phyloP scores from a whole-genome alignment of 2,329 filamentous ascomycete genomes.

The Mollisia scopiformis region DNA sequence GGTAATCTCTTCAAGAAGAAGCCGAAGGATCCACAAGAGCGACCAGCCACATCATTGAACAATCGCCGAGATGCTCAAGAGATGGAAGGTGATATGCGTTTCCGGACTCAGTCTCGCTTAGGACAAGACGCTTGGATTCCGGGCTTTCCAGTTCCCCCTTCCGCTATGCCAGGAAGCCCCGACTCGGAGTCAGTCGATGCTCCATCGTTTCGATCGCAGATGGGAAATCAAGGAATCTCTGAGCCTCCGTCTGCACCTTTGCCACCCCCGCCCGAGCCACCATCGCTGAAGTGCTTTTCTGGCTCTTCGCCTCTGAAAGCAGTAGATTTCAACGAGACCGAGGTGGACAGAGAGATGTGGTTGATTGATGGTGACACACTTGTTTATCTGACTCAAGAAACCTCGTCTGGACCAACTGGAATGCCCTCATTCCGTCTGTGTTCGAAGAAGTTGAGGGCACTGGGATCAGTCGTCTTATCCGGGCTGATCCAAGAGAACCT shows the following conservation, averaged over 20 bases:
- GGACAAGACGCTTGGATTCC: no score
- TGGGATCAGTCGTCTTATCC: constrained; percentile 56
- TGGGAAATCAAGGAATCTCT: no score
- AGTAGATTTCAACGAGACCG: constrained; percentile 59
- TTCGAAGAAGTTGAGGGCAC: not conserved
- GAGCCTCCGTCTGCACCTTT: not conserved
- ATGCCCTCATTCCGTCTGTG: not conserved
- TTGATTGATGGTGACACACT: constrained; percentile 63
- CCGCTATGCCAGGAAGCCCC: no score
- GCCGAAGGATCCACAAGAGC: constrained; percentile 16
- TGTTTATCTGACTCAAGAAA: constrained; percentile 54
- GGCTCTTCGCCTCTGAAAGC: constrained; percentile 35
- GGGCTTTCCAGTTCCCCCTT: no score
- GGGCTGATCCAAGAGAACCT: constrained; percentile 37
- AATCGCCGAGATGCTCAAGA: no score
- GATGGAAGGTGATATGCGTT: not conserved
- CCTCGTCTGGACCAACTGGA: constrained; percentile 16
- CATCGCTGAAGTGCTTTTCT: not conserved
- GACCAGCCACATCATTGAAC: not conserved
- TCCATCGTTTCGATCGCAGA: no score
- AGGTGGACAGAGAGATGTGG: constrained; percentile 64
- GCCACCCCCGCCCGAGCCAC: not conserved
- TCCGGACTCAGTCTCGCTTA: no score
- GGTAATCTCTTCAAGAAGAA: constrained; percentile 5
- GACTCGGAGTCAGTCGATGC: no score